Conservation (phyloP, 169 alveolate species). For the Plasmodium malariae region DNA sequence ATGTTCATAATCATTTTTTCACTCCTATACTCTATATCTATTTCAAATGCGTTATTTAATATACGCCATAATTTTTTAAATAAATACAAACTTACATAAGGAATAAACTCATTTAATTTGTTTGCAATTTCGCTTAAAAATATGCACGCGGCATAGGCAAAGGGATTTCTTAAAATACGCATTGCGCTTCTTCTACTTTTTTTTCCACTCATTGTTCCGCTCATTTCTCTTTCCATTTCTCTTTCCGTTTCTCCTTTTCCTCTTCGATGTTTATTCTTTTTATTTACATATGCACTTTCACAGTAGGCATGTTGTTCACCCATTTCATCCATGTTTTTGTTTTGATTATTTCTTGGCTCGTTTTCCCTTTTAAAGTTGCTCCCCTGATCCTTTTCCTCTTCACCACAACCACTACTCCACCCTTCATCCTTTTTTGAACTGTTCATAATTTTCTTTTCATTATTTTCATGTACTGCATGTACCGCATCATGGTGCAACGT, state of each 20-base stretch:
- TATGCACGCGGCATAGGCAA: slow-evolving; percentile 13
- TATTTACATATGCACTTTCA: no score
- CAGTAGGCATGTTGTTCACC: no score
- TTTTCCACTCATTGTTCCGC: neutral
- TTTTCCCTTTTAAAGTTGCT: no score
- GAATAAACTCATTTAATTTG: slow-evolving; percentile 14
- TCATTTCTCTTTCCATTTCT: neutral
- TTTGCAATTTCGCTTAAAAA: slow-evolving; percentile 23
- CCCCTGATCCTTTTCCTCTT: no score
- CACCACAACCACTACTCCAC: no score
- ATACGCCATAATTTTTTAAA: slow-evolving; percentile 23
- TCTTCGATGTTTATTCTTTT: no score
- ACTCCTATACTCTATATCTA: neutral
- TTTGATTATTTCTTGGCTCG: no score
- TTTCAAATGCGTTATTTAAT: slow-evolving; percentile 5
- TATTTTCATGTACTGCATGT: no score
- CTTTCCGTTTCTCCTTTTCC: neutral
- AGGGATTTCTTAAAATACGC: slow-evolving; percentile 6
- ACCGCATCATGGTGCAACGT: no score
- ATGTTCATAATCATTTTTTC: slow-evolving; percentile 12
- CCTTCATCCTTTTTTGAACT: no score
- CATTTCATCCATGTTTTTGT: no score
- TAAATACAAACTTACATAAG: slow-evolving; percentile 60
- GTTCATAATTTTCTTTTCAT: no score
- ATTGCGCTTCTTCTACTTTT: neutral